Percentiles rank a stretch among this genome's conserved stretches.
phyloP scores from a whole-genome alignment of 768 basidiomycete species.

The Pleurotus ostreatus region DNA sequence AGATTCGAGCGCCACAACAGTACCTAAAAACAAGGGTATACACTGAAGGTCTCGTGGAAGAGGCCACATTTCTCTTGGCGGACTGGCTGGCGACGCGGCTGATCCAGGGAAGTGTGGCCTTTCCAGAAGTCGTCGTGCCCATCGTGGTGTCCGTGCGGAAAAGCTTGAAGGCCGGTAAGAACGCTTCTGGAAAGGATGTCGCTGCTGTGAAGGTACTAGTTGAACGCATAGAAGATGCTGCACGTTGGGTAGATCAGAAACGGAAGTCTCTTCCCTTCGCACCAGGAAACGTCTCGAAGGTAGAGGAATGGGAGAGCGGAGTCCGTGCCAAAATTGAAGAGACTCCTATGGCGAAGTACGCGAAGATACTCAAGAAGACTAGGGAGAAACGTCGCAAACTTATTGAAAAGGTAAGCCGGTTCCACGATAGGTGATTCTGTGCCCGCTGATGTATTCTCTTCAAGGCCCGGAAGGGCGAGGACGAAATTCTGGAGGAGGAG shows the following conservation, averaged over 20 bases:
- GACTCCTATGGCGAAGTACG: slow-evolving; percentile 77
- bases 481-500: slow-evolving; percentile 59
- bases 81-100: slow-evolving; percentile 73
- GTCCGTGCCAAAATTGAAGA: slow-evolving; percentile 56
- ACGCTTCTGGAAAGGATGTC: slow-evolving; percentile 50
- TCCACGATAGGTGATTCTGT: too few relatives aligned
- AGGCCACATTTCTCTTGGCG: slow-evolving; percentile 70
- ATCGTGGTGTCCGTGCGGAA: slow-evolving; percentile 69
- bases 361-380: slow-evolving; percentile 76
- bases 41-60: slow-evolving; percentile 78
- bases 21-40: slow-evolving; percentile 89
- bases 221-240: slow-evolving; percentile 85
- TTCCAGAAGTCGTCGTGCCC: slow-evolving; percentile 89
- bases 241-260: slow-evolving; percentile 69
- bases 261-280: slow-evolving; percentile 70
- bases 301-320: slow-evolving; percentile 68
- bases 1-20: slow-evolving; percentile 83
- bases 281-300: slow-evolving; percentile 65
- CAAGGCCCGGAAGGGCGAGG: slow-evolving; percentile 69
- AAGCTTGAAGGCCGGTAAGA: slow-evolving; percentile 60
- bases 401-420: slow-evolving; percentile 61
- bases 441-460: slow-evolving; percentile 14
- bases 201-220: slow-evolving; percentile 69
- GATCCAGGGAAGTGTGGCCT: slow-evolving; percentile 84
- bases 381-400: slow-evolving; percentile 69